Conservation (phyloP, 1,284 basidiomycete genomes). For the Moesziomyces sp. region DNA sequence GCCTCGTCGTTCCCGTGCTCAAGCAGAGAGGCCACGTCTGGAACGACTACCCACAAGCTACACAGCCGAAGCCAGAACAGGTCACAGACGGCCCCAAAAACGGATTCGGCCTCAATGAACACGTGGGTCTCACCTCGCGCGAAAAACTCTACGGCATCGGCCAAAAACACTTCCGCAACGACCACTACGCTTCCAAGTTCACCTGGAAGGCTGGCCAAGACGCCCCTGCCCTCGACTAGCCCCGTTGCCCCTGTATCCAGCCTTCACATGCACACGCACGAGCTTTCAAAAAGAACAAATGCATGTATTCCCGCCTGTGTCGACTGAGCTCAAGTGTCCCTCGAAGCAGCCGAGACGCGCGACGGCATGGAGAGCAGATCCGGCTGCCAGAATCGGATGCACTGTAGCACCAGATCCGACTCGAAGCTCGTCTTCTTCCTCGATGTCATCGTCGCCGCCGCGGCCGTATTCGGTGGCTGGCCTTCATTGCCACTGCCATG, state of each 20-base stretch:
- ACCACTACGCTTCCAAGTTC: constrained; percentile 60
- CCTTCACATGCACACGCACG: no score
- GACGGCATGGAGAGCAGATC: constrained; percentile 9
- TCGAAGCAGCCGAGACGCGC: background rate
- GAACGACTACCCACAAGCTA: constrained; percentile 53
- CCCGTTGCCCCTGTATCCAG: no score
- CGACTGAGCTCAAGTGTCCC: no score
- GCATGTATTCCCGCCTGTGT: no score
- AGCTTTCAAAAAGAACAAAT: background rate
- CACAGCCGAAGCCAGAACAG: constrained; percentile 7
- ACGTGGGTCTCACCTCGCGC: constrained; percentile 51
- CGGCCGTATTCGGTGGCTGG: background rate
- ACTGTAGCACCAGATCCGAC: constrained; percentile 28
- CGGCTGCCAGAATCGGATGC: constrained; percentile 38
- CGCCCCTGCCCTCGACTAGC: constrained; percentile 38
- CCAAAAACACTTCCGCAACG: constrained; percentile 50
- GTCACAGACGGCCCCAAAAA: constrained; percentile 16
- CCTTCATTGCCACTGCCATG: background rate
- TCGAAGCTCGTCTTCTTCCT: constrained; percentile 11
- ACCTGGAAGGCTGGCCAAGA: constrained; percentile 60
- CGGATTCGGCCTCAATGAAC: constrained; percentile 50
- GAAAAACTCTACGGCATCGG: constrained; percentile 64
- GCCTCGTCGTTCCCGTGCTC: constrained; percentile 57
- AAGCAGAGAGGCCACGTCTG: constrained; percentile 60
- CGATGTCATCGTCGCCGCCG: background rate